phyloP scores from a whole-genome alignment of 441 rosid species.

The Erodium texanum region DNA sequence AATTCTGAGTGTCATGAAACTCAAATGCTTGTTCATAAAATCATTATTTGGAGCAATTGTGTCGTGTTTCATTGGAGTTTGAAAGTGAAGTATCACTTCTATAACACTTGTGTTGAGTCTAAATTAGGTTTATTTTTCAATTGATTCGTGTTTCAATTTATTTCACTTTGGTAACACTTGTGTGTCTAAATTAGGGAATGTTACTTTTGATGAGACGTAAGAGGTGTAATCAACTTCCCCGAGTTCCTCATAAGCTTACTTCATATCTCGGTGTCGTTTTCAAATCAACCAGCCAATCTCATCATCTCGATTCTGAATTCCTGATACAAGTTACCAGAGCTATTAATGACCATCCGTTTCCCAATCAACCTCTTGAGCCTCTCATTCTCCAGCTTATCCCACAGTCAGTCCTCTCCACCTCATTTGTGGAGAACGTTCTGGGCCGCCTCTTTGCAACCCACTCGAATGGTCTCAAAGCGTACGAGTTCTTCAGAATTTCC shows the following conservation, averaged over 20 bases:
- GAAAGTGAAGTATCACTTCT: too few species aligned
- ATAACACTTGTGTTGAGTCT: too few species aligned
- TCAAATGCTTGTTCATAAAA: too few species aligned
- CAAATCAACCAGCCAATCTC: slow-evolving; percentile 12
- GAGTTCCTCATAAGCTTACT: slow-evolving; percentile 8
- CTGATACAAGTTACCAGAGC: slow-evolving; percentile 35
- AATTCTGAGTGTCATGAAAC: too few species aligned
- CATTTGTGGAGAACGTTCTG: slow-evolving; percentile 55
- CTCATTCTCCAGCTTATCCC: slow-evolving; percentile 34
- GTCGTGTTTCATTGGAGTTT: too few species aligned
- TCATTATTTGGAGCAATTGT: too few species aligned
- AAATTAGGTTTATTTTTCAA: too few species aligned
- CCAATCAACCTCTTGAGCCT: slow-evolving; percentile 43
- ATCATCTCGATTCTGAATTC: neutral
- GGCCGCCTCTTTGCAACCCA: slow-evolving; percentile 80
- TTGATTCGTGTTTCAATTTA: too few species aligned
- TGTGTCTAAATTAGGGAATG: too few species aligned
- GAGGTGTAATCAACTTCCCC: slow-evolving; percentile 8
- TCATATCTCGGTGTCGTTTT: slow-evolving; percentile 11
- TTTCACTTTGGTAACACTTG: too few species aligned
- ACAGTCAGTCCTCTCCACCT: slow-evolving; percentile 26
- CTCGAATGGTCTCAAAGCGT: slow-evolving; percentile 78
- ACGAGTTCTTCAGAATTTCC: slow-evolving; percentile 59
- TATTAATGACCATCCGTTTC: slow-evolving; percentile 69
- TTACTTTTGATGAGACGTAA: slow-evolving; percentile 1